Percentiles rank a stretch among this genome's conserved stretches.
These are phyloP conservation scores for Diplodia sapinea DNA, from an alignment of 2,329 filamentous ascomycete species.

Conservation along the genomic window DNA sequence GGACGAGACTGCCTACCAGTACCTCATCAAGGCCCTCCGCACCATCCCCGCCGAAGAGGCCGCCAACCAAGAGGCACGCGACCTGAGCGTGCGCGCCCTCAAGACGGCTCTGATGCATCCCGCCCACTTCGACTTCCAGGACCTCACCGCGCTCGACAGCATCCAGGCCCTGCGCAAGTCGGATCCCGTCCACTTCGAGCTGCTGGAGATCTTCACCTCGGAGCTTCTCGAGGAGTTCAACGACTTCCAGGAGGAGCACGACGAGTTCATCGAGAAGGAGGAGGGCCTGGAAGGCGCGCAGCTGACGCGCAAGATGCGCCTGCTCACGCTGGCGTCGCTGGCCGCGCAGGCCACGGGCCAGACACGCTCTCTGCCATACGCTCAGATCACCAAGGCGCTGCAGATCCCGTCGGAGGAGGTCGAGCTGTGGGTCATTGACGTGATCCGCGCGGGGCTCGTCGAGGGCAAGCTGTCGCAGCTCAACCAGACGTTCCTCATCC, in stretches of 20 bases:
- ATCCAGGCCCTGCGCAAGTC: conserved; percentile 87
- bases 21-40: conserved; percentile 77
- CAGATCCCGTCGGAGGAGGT: conserved; percentile 84
- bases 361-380: conserved; percentile 87
- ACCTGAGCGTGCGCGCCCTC: conserved; percentile 67
- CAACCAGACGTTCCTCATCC: conserved; percentile 90
- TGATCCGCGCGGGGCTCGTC: conserved; percentile 91
- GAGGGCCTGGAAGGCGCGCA: conserved; percentile 72
- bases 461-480: conserved; percentile 96
- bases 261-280: conserved; percentile 80
- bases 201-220: conserved; percentile 93
- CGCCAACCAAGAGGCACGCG: conserved; percentile 60
- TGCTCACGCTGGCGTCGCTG: conserved; percentile 89
- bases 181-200: conserved; percentile 83
- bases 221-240: conserved; percentile 95
- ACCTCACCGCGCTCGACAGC: conserved; percentile 72
- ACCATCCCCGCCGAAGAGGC: conserved; percentile 69
- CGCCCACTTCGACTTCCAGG: conserved; percentile 74
- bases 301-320: conserved; percentile 92
- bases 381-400: conserved; percentile 80
- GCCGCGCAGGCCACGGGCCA: conserved; percentile 73
- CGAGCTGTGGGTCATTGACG: conserved; percentile 98
- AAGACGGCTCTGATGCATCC: conserved; percentile 70
- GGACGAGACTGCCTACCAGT: conserved; percentile 74
- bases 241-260: conserved; percentile 91